Evolutionary conservation across 179 eudicot species (phyloP), one percentile per base, ranked within the genome.

Genomic region (Camellia oleifera): DNA sequence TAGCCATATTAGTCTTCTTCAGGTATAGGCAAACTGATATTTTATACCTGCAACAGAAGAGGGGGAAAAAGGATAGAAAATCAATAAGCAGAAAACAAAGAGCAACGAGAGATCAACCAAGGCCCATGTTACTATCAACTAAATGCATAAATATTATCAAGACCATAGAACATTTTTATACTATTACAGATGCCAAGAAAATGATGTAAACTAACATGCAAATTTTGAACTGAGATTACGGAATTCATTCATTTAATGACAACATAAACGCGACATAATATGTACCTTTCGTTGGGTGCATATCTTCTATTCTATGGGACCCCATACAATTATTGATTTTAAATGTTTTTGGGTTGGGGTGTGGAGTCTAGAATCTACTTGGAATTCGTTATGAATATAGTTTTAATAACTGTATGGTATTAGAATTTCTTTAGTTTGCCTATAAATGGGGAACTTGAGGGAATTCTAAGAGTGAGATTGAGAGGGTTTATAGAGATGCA

Each of bases 1-100:
- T 88, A 26, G 96, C 92, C 97, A 93, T 93, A 20, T 10, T 13
- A 75, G 64, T 42, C 53, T 18, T 57, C 61, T 20, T 67, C 64
- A 32, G 61, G 12, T 17, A 53, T 67, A 23, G 4, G 26, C 26
- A 74, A 74, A 53, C 54, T 42, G 65, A 44, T 73, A n/a, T 18
- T 65, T 63, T 15, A 20, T n/a, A 11, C 69, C 69, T 67, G 64
- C 64, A 62, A 46, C 50, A 40, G 2, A 80, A 50, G 18, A 65
- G 4, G 53, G 72, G 26, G 46, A 62, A 15, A 5, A 65, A 15
- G 58, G 50, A 65, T 66, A 14, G 20, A 26, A 77, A 65, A 76
- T 63, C 32, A 11, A 32, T 23, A 46, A 76, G 50, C 48, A 26
- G 54, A 66, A 18, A 77, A 63, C 46, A 20, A 63, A 63, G 45